Conservation (phyloP, 441 rosid species). For the Jatropha podagrica region DNA sequence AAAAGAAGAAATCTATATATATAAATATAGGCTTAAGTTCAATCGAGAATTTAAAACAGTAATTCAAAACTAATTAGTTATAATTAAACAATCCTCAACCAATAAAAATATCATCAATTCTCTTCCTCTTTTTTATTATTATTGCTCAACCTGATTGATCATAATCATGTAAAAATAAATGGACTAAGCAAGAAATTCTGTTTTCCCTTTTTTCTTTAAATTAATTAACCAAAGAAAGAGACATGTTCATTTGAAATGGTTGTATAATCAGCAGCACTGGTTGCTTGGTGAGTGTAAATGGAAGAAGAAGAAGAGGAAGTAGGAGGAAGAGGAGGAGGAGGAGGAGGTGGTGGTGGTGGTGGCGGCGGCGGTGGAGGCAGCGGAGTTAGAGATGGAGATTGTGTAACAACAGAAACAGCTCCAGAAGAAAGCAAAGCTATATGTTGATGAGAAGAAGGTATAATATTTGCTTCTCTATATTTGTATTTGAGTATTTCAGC, state of each 20-base stretch:
- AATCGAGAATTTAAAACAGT: conserved; percentile 15
- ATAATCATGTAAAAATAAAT: conserved; percentile 34
- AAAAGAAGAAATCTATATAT: conserved; percentile 10
- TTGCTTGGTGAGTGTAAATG: conserved; percentile 45
- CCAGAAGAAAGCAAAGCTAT: conserved; percentile 54
- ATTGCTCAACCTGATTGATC: conserved; percentile 29
- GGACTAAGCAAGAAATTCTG: not conserved
- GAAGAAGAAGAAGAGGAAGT: conserved; percentile 60
- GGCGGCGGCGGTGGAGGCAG: conserved; percentile 33
- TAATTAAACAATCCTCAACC: conserved; percentile 13
- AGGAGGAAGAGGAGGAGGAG: conserved; percentile 40
- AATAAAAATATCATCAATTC: conserved; percentile 21
- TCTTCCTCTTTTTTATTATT: conserved; percentile 25
- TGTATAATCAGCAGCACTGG: conserved; percentile 46
- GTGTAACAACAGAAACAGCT: conserved; percentile 51
- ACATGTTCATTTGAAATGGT: conserved; percentile 63
- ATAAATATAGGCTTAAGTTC: conserved; percentile 6
- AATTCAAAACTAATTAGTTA: not conserved
- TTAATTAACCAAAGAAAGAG: conserved; percentile 66
- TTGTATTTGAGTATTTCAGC: conserved; percentile 73
- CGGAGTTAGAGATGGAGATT: conserved; percentile 34
- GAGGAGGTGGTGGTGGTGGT: conserved; percentile 36
- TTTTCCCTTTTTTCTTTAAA: not conserved
- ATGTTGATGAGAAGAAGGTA: conserved; percentile 39
- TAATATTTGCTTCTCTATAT: conserved; percentile 47